Evolutionary conservation across 495 filamentous ascomycete species (phyloP), one percentile per base, ranked within the genome.

Genomic region (Cairneyella variabilis): DNA sequence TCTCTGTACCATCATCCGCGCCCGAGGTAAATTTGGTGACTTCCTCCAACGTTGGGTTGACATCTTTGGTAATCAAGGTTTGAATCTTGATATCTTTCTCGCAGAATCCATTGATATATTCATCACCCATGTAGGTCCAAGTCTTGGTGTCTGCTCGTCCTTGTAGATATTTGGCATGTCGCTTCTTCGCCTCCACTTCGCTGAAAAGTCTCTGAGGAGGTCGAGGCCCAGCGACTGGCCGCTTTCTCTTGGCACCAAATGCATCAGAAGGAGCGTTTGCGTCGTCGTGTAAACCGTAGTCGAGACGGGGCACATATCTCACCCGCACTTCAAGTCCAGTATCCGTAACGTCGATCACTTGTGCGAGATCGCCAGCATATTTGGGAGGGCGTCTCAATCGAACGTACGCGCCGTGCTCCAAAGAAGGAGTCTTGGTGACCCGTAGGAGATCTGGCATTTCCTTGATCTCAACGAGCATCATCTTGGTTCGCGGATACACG

Each of bases 381-480:
- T 90, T 88, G 9, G 86, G 82, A 3, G 78, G 78, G 41, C 88
- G 83, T 68, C 83, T 86, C 54, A 97, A 81, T 45, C 95, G 89
- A 41, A 97, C 92, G 82, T 92, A 99, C 28, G 85, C 85, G 54
- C 91, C 92, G 26, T 88, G 88, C 50, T 89, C 77, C 25, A 99
- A 74, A n/a, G 85, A 84, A 45, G 90, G 86, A 0, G 83, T 90
- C 71, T 95, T 96, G 25, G 79, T 81, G 25, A 91, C 89, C 22
- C 89, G 82, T n/a, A 99, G 71, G 8, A 99, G 82, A 68, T 97
- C 93, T 0, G 95, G 91, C 85, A 96, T 95, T 69, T 99, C 95
- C 67, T 91, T 91, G 60, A 97, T 89, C n/a, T 91, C 89, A 38
- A 97, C 88, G 28, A 96, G 69, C 30, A 89, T 78, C 67, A 90